Evolutionary conservation across 768 basidiomycete genomes (phyloP).

Genomic region (Tulasnella calospora): DNA sequence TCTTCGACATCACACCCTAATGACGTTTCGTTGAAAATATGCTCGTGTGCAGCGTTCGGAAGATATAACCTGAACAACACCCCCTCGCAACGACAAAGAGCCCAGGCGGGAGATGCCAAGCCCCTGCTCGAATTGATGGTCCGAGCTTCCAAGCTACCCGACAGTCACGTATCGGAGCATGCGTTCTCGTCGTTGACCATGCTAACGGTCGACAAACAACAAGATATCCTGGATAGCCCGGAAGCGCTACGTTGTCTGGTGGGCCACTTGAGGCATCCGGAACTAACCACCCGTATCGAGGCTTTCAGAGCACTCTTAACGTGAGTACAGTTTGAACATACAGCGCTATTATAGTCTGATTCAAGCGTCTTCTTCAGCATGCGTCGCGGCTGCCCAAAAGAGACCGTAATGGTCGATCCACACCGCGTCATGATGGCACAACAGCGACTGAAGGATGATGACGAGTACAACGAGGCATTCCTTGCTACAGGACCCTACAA

Average conservation of each 20-base stretch:
- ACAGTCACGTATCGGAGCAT: not conserved
- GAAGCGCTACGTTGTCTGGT: slow-evolving; percentile 12
- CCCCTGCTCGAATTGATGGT: slow-evolving; percentile 11
- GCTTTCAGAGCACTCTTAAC: slow-evolving; percentile 13
- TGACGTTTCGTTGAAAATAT: not conserved
- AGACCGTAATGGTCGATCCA: slow-evolving; percentile 6
- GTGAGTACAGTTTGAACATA: not conserved
- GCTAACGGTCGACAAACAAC: slow-evolving; percentile 4
- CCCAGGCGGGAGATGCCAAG: slow-evolving; percentile 6
- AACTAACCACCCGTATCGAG: not conserved
- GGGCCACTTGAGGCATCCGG: slow-evolving; percentile 8
- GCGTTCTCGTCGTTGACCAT: slow-evolving; percentile 10
- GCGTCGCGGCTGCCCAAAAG: not conserved
- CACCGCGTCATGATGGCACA: not conserved
- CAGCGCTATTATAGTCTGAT: not conserved
- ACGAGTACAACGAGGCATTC: not conserved
- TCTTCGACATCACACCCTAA: not conserved
- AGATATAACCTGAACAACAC: not conserved
- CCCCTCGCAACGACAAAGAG: not conserved
- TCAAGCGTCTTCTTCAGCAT: not conserved
- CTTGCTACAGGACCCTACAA: slow-evolving; percentile 4
- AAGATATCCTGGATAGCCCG: not conserved
- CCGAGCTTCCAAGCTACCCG: slow-evolving; percentile 13
- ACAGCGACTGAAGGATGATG: not conserved
- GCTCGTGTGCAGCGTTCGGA: not conserved